Evolutionary conservation across 768 basidiomycete genomes (phyloP).

Genomic region (Panus rudis): DNA sequence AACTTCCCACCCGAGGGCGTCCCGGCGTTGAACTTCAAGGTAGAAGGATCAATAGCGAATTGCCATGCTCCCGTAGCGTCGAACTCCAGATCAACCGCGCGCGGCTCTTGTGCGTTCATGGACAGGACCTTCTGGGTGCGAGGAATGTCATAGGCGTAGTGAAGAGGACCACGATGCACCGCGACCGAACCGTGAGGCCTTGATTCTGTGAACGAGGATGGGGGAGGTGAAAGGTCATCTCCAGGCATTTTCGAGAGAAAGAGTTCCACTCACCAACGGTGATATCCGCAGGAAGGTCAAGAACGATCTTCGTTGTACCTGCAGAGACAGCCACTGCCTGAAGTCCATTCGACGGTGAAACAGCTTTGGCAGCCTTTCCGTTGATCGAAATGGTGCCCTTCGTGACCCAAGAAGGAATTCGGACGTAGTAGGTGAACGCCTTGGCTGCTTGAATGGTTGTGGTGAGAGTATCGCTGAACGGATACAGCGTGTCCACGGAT

Average conservation of each 20-base stretch:
- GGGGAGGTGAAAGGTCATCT: not conserved
- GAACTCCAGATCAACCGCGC: conserved; percentile 44
- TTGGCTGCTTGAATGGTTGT: conserved; percentile 36
- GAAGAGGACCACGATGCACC: conserved; percentile 45
- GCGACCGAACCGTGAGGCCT: conserved; percentile 47
- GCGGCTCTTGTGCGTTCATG: conserved; percentile 35
- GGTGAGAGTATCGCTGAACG: conserved; percentile 43
- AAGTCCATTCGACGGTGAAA: conserved; percentile 37
- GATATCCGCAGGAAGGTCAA: conserved; percentile 41
- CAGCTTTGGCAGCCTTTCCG: conserved; percentile 27
- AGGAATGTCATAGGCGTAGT: conserved; percentile 48
- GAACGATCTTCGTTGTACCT: conserved; percentile 37
- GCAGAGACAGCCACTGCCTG: conserved; percentile 33
- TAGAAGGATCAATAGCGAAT: conserved; percentile 45
- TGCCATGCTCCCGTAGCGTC: conserved; percentile 43
- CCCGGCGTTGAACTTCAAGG: conserved; percentile 21
- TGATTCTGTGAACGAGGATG: too few relatives aligned
- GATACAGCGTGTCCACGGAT: conserved; percentile 42
- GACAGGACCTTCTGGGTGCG: conserved; percentile 30
- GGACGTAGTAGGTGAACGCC: conserved; percentile 40
- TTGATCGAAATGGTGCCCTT: conserved; percentile 37
- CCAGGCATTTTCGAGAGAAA: not conserved
- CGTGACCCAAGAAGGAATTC: conserved; percentile 45
- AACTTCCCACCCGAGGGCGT: conserved; percentile 17
- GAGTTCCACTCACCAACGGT: conserved; percentile 29